A percentile compares a stretch with the other conserved stretches of the same genome.
Conservation (phyloP, 1,139 yeast genomes). For the Candida sojae region DNA sequence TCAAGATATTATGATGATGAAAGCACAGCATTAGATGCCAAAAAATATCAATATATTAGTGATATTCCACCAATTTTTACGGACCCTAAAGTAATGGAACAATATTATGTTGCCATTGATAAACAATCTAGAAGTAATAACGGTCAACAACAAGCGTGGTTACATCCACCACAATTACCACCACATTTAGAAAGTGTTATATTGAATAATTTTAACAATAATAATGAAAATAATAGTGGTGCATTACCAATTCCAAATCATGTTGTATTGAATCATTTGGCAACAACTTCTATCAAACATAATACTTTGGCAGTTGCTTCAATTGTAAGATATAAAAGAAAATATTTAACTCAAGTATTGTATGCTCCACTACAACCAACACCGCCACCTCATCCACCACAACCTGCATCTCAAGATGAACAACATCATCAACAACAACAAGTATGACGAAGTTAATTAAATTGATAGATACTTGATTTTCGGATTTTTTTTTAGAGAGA, state of each 20-base stretch:
- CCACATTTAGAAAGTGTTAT: constrained; percentile 52
- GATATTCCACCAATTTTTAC: constrained; percentile 90
- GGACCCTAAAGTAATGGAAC: constrained; percentile 64
- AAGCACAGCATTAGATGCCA: constrained; percentile 16
- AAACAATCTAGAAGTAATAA: constrained; percentile 64
- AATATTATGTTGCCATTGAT: constrained; percentile 71
- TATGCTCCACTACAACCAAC: constrained; percentile 48
- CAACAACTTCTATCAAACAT: constrained; percentile 51
- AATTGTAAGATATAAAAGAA: constrained; percentile 48
- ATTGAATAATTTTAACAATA: constrained; percentile 48
- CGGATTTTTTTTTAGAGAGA: no score
- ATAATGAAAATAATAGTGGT: constrained; percentile 50
- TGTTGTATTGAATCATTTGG: constrained; percentile 47
- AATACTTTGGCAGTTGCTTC: constrained; percentile 52
- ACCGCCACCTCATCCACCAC: constrained; percentile 23
- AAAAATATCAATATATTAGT: constrained; percentile 50
- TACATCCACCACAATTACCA: constrained; percentile 54
- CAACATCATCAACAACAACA: background rate
- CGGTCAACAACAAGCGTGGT: constrained; percentile 71
- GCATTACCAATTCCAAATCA: constrained; percentile 53
- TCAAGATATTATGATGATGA: constrained; percentile 53
- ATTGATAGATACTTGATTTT: background rate
- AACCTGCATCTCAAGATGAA: background rate
- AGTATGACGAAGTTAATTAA: constrained; percentile 1
- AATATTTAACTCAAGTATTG: constrained; percentile 51